Evolutionary conservation across 345 rosid species (phyloP), one percentile per base, ranked within the genome.

Genomic region (Salix exigua): DNA sequence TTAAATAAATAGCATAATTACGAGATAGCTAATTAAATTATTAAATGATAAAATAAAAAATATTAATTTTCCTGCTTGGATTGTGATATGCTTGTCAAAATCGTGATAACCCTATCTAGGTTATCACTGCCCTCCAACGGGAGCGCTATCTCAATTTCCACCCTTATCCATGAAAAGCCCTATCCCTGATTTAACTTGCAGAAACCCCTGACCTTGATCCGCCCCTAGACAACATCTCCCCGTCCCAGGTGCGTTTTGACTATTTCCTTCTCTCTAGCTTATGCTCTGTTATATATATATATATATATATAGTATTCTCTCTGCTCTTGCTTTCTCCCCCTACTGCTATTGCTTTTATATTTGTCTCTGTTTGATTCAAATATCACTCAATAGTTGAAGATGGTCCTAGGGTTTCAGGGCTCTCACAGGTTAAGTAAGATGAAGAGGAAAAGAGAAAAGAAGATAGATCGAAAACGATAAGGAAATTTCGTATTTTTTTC

Each of bases 161-260:
- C 46, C 46, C 77, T 80, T 50, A 72, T 73, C 72, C 78, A 75
- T 44, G 88, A 85, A 85, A 82, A 85, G 44, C 77, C 79, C 75
- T 85, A 85, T 83, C 81, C 91, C 82, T 79, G 75, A 46, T 46
- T 4, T 16, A 75, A 72, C 75, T 80, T 66, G 83, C 87, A 79
- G 80, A 76, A 77, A 48, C 68, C 16, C 12, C 19, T 33, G 9
- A 8, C 46, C 73, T 4, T 13, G 51, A 46, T 46, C 18, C 51
- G 51, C 14, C 18, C 51, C 51, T 46, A 46, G 5, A 46, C 51
- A 2, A 46, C 51, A 46, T 62, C 81, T 64, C 53, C 62, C 72
- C 61, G 62, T 26, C 75, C 65, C 48, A 48, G 70, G 75, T 70
- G 30, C 48, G 74, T 58, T 62, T 40, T 55, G 62, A 60, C 31